Evolutionary conservation across 441 rosid species (phyloP).

Genomic region (Corymbia citriodora): DNA sequence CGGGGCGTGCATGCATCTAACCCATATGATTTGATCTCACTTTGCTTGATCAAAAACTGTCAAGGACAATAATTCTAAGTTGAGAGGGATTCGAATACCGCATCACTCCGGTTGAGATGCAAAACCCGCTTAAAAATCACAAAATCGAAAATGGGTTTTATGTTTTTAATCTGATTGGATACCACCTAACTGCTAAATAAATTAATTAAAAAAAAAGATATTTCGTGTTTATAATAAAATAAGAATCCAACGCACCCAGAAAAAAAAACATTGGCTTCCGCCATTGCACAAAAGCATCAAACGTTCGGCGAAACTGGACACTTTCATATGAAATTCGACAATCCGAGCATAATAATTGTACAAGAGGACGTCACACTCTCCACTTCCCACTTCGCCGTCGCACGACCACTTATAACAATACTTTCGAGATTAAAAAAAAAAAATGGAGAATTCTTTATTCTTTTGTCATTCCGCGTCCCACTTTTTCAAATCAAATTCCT

Average conservation of each 20-base stretch:
- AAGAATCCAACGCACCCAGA: background rate
- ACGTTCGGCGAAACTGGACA: background rate
- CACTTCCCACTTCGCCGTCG: background rate
- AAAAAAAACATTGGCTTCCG: background rate
- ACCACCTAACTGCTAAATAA: background rate
- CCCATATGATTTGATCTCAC: background rate
- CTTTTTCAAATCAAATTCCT: background rate
- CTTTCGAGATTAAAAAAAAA: background rate
- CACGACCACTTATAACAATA: background rate
- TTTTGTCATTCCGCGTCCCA: background rate
- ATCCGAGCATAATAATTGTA: background rate
- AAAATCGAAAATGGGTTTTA: background rate
- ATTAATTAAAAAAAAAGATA: background rate
- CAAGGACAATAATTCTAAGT: background rate
- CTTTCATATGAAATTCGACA: background rate
- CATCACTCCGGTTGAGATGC: background rate
- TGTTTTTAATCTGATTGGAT: background rate
- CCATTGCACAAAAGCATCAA: background rate
- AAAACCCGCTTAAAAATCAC: background rate
- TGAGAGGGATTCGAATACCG: background rate
- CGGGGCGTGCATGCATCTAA: background rate
- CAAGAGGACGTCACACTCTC: background rate
- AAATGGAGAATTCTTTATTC: background rate
- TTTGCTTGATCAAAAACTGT: background rate
- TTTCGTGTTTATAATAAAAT: background rate